Conservation (phyloP, 2,329 filamentous ascomycete genomes). For the Trichoderma atrobrunneum region DNA sequence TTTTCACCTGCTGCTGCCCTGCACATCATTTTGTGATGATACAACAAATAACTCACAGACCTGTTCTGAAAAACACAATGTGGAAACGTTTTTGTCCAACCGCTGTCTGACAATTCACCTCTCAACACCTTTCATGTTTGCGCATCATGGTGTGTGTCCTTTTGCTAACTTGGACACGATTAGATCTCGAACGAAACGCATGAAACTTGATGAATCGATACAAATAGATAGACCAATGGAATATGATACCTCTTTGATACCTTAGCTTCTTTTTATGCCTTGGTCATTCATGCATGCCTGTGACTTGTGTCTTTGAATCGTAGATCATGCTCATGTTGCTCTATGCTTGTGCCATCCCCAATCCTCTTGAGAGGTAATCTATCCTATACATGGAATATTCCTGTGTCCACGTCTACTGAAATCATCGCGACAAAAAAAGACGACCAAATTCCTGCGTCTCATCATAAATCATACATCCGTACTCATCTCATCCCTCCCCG, state of each 20-base stretch:
- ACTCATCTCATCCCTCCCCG: conserved; percentile 52
- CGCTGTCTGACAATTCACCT: conserved; percentile 65
- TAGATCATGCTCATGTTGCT: neutral
- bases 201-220: neutral
- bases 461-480: conserved; percentile 47
- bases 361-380: neutral
- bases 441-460: neutral
- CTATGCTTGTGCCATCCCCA: too few relatives aligned
- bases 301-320: neutral
- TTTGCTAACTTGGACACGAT: conserved; percentile 7
- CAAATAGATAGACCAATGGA: neutral
- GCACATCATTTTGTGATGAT: conserved; percentile 59
- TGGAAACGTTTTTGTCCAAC: conserved; percentile 72
- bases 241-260: neutral
- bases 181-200: neutral
- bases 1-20: conserved; percentile 16
- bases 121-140: neutral
- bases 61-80: conserved; percentile 71
- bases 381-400: neutral
- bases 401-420: neutral
- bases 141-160: neutral
- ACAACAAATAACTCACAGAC: conserved; percentile 69
- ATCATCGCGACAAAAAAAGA: neutral
- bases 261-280: neutral
- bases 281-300: neutral